phyloP scores from a whole-genome alignment of 2,329 filamentous ascomycete species.

The Fusarium sulawesiense region DNA sequence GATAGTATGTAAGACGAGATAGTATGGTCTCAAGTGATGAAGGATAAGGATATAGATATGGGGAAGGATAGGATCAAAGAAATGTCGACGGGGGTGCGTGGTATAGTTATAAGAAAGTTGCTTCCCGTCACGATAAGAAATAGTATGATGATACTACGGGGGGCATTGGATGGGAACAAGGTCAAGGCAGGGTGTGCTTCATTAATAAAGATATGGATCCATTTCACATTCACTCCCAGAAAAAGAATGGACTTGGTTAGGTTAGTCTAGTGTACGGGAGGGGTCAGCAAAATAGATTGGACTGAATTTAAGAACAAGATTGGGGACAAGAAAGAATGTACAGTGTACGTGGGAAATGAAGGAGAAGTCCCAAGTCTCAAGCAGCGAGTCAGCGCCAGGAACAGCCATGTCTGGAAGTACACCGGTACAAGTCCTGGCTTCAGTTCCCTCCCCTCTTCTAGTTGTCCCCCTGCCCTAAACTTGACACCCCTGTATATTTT shows the following conservation, averaged over 20 bases:
- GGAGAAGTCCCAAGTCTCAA: conserved; percentile 28
- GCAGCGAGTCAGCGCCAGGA: conserved; percentile 36
- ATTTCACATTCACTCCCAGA: conserved; percentile 1
- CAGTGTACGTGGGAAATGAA: conserved; percentile 42
- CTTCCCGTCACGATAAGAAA: conserved; percentile 14
- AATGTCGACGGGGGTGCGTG: conserved; percentile 14
- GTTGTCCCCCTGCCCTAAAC: not conserved
- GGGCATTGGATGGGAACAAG: not conserved
- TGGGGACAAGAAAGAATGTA: conserved; percentile 19
- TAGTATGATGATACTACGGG: conserved; percentile 34
- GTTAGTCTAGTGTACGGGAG: conserved; percentile 26
- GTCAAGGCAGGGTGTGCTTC: conserved; percentile 30
- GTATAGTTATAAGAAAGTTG: conserved; percentile 31
- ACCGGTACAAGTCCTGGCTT: conserved; percentile 17
- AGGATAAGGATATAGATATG: conserved; percentile 6
- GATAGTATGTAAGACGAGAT: not conserved
- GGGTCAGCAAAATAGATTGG: conserved; percentile 45
- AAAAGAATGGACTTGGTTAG: conserved; percentile 6
- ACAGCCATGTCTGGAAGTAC: conserved; percentile 33
- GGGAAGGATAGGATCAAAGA: not conserved
- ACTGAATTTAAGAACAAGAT: conserved; percentile 9
- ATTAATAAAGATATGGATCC: conserved; percentile 39
- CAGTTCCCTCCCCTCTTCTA: not conserved
- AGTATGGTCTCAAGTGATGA: not conserved
- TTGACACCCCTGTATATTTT: not conserved